Evolutionary conservation across 768 basidiomycete genomes (phyloP), one percentile per base, ranked within the genome.

Genomic region (Rhodotorula graminis): DNA sequence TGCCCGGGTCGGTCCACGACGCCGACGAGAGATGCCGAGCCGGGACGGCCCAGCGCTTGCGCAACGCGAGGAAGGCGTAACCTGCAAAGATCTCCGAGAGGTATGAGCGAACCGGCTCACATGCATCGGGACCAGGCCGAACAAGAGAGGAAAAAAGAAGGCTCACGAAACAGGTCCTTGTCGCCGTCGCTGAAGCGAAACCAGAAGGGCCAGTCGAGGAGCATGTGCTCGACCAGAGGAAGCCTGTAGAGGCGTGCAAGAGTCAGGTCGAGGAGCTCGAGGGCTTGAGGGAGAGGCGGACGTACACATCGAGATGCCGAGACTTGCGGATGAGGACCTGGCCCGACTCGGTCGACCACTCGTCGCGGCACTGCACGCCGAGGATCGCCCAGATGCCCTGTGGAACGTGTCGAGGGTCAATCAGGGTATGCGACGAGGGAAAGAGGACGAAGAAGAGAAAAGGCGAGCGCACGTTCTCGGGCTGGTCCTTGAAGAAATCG

Each of bases 41-140:
- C 2, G 84, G 84, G 7, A 83, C 80, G 7, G 80, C 83, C 84
- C 84, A 84, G 27, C 83, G 79, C 65, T 84, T 84, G 9, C 83
- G 73, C 0, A 84, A 76, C 0, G 81, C 80, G 2, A 83, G 78
- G 68, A 84, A 72, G 1, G 82, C 82, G 79, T 81, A 83, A 3
- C 82, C 77, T 80, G 60, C 40, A 37, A 5, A 25, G 8, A 25
- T 25, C 2, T 25, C 9, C 50, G 27, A 12, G 27, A 25, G 23
- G 50, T 25, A 25, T 52, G 8, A 27, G 50, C 49, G 23, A 25
- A 14, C 14, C n/a, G 21, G n/a, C n/a, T n/a, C n/a, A n/a, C n/a
- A n/a, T n/a, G n/a, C n/a, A n/a, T n/a, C n/a, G n/a, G n/a, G n/a
- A n/a, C n/a, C n/a, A n/a, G n/a, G n/a, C n/a, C n/a, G n/a, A n/a